These are phyloP conservation scores for Colletotrichum higginsianum DNA, from an alignment of 2,329 filamentous ascomycete species.

Conservation along the genomic window DNA sequence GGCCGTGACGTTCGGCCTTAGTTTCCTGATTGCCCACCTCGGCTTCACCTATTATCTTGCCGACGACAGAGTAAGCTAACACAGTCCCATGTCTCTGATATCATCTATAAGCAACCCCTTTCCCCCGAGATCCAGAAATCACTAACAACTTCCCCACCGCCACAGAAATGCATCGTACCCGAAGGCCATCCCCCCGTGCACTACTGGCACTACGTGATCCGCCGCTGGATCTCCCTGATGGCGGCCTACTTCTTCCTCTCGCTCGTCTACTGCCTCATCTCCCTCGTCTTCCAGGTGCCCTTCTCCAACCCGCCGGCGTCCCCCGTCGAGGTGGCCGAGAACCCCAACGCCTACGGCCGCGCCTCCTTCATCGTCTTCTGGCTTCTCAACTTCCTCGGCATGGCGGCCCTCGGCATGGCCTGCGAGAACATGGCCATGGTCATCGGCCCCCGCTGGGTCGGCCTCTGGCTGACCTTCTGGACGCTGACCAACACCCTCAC, in stretches of 20 bases:
- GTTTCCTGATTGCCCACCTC: conserved; percentile 27
- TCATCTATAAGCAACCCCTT: too few species aligned
- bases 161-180: conserved; percentile 31
- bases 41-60: conserved; percentile 35
- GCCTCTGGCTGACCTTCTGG: conserved; percentile 32
- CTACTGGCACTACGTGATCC: conserved; percentile 36
- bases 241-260: conserved; percentile 28
- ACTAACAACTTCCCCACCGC: background rate
- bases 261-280: conserved; percentile 23
- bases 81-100: too few species aligned
- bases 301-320: conserved; percentile 29
- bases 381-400: conserved; percentile 32
- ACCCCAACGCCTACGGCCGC: conserved; percentile 25
- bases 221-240: conserved; percentile 25
- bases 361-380: conserved; percentile 30
- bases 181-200: conserved; percentile 33
- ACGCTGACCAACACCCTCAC: conserved; percentile 29
- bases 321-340: conserved; percentile 13
- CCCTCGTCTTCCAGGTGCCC: conserved; percentile 29
- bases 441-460: conserved; percentile 29
- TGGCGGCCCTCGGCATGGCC: conserved; percentile 31
- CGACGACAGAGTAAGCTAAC: conserved; percentile 17
- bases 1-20: conserved; percentile 27
- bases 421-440: conserved; percentile 38
- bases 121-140: background rate